phyloP scores from a whole-genome alignment of 2,329 filamentous ascomycete genomes.

The Aureobasidium vineae region DNA sequence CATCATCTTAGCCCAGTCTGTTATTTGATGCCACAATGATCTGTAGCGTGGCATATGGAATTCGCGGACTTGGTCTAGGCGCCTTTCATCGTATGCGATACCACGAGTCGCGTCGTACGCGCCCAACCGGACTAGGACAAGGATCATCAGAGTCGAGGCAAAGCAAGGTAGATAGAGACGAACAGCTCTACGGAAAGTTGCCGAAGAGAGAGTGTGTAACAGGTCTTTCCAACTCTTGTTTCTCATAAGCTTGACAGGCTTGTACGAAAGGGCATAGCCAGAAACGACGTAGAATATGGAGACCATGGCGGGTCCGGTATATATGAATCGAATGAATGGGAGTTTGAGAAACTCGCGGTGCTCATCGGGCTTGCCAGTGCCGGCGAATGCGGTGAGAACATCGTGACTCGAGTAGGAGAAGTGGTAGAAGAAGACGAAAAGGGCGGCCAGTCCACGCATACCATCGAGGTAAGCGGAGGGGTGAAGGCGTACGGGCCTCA shows the following conservation, averaged over 20 bases:
- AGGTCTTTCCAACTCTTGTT: slow-evolving; percentile 35
- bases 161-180: slow-evolving; percentile 32
- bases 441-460: slow-evolving; percentile 31
- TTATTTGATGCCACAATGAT: slow-evolving; percentile 28
- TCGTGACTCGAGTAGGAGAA: slow-evolving; percentile 26
- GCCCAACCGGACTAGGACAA: slow-evolving; percentile 20
- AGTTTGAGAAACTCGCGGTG: slow-evolving; percentile 44
- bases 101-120: slow-evolving; percentile 29
- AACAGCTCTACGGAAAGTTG: slow-evolving; percentile 31
- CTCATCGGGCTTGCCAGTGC: slow-evolving; percentile 28
- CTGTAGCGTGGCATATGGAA: slow-evolving; percentile 23
- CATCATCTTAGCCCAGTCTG: slow-evolving; percentile 43
- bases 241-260: slow-evolving; percentile 31
- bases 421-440: slow-evolving; percentile 33
- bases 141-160: slow-evolving; percentile 30
- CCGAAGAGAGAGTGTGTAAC: slow-evolving; percentile 30
- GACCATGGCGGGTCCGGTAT: slow-evolving; percentile 57
- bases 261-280: slow-evolving; percentile 59
- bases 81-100: slow-evolving; percentile 27
- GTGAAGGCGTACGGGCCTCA: slow-evolving; percentile 17
- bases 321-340: slow-evolving; percentile 55
- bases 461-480: slow-evolving; percentile 32
- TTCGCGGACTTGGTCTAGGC: slow-evolving; percentile 27
- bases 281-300: slow-evolving; percentile 63
- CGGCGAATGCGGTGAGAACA: slow-evolving; percentile 27